Evolutionary conservation across 257 asterid genomes (phyloP).

Genomic region (Vinca minor): DNA sequence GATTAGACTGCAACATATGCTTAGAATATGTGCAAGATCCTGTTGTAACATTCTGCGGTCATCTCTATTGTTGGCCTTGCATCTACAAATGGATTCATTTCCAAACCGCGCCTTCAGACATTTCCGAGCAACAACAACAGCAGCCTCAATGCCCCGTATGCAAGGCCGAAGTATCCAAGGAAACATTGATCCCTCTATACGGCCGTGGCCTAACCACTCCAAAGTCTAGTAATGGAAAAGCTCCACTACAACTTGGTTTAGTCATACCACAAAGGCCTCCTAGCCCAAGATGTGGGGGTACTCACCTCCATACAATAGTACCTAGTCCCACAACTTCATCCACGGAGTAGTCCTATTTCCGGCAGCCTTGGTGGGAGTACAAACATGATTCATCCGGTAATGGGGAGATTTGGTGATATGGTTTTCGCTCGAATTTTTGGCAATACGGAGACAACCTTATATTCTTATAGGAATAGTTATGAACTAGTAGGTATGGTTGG

Average conservation of each 20-base stretch:
- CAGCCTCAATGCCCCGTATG: conserved; percentile 72
- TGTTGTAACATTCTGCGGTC: conserved; percentile 74
- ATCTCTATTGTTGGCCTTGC: conserved; percentile 87
- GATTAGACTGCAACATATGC: conserved; percentile 76
- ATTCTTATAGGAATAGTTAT: conserved; percentile 45
- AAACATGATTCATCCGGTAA: conserved; percentile 34
- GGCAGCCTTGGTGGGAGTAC: conserved; percentile 18
- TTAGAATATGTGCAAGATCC: conserved; percentile 64
- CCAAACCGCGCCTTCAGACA: conserved; percentile 22
- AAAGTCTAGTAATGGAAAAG: conserved; percentile 24
- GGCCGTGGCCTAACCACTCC: conserved; percentile 44
- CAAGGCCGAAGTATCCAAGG: conserved; percentile 48
- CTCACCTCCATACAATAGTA: conserved; percentile 4
- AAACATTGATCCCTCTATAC: conserved; percentile 59
- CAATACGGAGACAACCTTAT: conserved; percentile 34
- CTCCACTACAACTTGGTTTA: conserved; percentile 21
- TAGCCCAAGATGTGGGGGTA: conserved; percentile 33
- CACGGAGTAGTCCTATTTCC: conserved; percentile 15
- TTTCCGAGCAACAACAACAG: conserved; percentile 24
- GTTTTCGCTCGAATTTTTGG: conserved; percentile 48
- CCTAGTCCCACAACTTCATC: conserved; percentile 25
- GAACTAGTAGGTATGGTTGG: conserved; percentile 24
- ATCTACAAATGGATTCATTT: conserved; percentile 64
- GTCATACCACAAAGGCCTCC: conserved; percentile 53
- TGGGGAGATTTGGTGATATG: conserved; percentile 58